These are phyloP conservation scores for Ettlia oleoabundans DNA, from an alignment of 139 green algal species.

Conservation along the genomic window DNA sequence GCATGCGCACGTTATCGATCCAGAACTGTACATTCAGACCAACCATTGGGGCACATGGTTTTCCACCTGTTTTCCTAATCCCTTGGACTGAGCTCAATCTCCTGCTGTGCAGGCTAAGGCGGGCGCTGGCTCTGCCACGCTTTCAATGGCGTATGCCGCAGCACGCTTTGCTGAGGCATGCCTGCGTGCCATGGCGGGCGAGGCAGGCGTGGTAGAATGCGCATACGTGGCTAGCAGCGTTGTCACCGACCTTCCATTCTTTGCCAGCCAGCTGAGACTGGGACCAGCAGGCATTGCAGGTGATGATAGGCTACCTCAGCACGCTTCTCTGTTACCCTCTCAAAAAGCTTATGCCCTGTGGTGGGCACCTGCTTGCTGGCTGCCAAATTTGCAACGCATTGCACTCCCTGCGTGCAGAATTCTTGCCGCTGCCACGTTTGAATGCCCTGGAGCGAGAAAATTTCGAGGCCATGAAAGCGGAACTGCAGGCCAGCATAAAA, in stretches of 20 bases:
- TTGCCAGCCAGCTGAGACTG: conserved; percentile 79
- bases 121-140: conserved; percentile 90
- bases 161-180: conserved; percentile 79
- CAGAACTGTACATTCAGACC: no score
- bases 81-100: no score
- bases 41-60: no score
- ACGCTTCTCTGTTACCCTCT: background rate
- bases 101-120: conserved; percentile 51
- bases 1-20: no score
- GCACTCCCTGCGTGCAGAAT: conserved; percentile 48
- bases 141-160: conserved; percentile 96
- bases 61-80: no score
- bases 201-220: conserved; percentile 82
- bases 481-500: conserved; percentile 84
- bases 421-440: conserved; percentile 78
- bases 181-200: conserved; percentile 76
- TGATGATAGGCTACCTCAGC: background rate
- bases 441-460: conserved; percentile 61
- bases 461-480: conserved; percentile 50
- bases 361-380: background rate
- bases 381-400: background rate
- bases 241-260: conserved; percentile 67
- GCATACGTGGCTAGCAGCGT: conserved; percentile 72
- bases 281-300: conserved; percentile 75
- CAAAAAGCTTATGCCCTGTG: no score